Percentiles rank a stretch among this genome's conserved stretches.
Conservation (phyloP, 257 asterid genomes). For the Solanum pinnatisectum region DNA sequence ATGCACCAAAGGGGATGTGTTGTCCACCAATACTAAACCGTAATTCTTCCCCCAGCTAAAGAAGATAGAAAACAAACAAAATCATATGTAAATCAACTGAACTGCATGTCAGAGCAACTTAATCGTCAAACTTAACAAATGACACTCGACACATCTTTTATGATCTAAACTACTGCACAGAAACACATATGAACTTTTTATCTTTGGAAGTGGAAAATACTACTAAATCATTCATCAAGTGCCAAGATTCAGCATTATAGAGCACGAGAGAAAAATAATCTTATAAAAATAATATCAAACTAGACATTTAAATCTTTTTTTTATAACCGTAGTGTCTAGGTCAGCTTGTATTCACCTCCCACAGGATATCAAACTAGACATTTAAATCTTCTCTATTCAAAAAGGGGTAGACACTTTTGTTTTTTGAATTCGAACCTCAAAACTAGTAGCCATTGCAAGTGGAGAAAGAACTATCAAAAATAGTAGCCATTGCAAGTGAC, state of each 20-base stretch:
- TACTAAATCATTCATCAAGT: background rate
- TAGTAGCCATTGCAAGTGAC: background rate
- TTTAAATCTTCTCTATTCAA: background rate
- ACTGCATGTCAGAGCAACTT: background rate
- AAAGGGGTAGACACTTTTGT: background rate
- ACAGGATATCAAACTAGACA: background rate
- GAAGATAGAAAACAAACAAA: constrained; percentile 1
- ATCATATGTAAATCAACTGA: background rate
- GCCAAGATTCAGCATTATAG: background rate
- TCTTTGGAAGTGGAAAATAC: background rate
- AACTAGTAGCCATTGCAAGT: background rate
- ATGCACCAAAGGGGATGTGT: constrained; percentile 66
- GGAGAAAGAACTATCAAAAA: background rate
- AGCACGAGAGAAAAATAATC: background rate
- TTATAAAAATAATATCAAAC: background rate
- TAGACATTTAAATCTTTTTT: background rate
- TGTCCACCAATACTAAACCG: constrained; percentile 75
- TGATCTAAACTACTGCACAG: background rate
- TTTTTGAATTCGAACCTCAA: background rate
- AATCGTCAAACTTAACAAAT: background rate
- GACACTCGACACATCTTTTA: background rate
- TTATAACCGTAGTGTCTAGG: background rate
- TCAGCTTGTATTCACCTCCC: background rate
- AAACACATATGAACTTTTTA: background rate
- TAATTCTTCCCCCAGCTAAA: constrained; percentile 63